Conservation (phyloP, 371 early-diverging fungal species). For the Apophysomyces trapeziformis region DNA sequence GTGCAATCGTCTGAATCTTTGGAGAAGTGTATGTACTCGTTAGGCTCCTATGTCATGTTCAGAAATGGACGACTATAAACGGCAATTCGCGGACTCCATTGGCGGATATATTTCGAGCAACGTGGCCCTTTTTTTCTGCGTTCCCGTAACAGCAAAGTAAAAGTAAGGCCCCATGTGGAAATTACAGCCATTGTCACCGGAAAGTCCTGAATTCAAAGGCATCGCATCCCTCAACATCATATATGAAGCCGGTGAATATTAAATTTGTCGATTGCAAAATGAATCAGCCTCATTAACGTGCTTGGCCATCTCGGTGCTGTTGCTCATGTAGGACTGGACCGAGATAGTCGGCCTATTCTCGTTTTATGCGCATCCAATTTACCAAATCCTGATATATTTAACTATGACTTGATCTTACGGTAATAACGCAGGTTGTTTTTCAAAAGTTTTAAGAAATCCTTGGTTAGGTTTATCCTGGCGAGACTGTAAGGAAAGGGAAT, state of each 20-base stretch:
- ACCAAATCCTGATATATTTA: slow-evolving; percentile 73
- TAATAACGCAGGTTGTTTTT: slow-evolving; percentile 27
- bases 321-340: slow-evolving; percentile 74
- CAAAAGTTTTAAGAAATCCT: neutral
- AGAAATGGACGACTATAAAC: neutral
- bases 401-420: slow-evolving; percentile 84
- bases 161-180: slow-evolving; percentile 26
- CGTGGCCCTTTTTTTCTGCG: neutral
- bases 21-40: too few relatives aligned
- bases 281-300: neutral
- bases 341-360: slow-evolving; percentile 80
- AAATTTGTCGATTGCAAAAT: neutral
- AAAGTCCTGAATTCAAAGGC: slow-evolving; percentile 53
- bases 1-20: too few relatives aligned
- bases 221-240: slow-evolving; percentile 49
- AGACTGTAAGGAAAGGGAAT: slow-evolving; percentile 37
- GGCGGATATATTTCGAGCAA: neutral
- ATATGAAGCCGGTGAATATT: slow-evolving; percentile 51
- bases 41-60: neutral
- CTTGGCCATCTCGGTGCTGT: slow-evolving; percentile 4
- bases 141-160: neutral
- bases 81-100: neutral
- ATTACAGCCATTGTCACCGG: slow-evolving; percentile 30
- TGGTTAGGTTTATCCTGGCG: slow-evolving; percentile 40
- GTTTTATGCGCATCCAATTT: slow-evolving; percentile 81